Evolutionary conservation across 1,284 basidiomycete species (phyloP), one percentile per base, ranked within the genome.

Genomic region (Austroboletus novae-zelandiae): DNA sequence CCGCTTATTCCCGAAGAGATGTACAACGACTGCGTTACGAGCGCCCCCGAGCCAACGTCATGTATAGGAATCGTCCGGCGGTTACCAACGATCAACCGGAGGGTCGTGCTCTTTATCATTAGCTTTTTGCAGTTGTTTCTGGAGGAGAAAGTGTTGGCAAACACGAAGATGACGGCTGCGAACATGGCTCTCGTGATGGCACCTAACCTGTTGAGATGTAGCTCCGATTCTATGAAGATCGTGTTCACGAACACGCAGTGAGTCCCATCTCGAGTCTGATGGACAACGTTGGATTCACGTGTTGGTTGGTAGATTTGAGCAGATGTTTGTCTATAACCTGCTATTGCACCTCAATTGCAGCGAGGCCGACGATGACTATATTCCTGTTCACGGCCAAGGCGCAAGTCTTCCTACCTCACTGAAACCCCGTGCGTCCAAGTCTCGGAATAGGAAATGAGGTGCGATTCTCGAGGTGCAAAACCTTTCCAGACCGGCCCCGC

Each of bases 61-160:
- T 89, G 86, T 63, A 76, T 94, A 40, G 76, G 78, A 47, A 86
- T 94, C 60, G 77, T 95, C 15, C 76, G 81, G 59, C 76, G 82
- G 25, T 76, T 96, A 15, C 93, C 94, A 20, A 86, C 84, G 17
- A 83, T 91, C 65, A 92, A 94, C 63, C 77, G 89, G 17, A 78
- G 91, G 4, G 91, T 94, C 11, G 77, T 94, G 17, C 68, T 94
- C 50, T 95, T 94, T 66, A 80, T 94, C 36, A 75, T 95, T 67
- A 93, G 87, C 73, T 95, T 95, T 71, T 69, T 94, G 54, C 93
- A 95, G 72, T 71, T 92, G 45, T 96, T 96, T 71, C 70, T 93
- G 51, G 84, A 88, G 43, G 86, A 89, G 35, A 80, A 80, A 53
- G 83, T 89, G 14, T 77, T 89, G 57, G 71, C 68, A 9, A 69